A percentile compares a stretch with the other conserved stretches of the same genome.
Conservation (phyloP, 2,329 filamentous ascomycete species). For the Cordyceps fumosorosea region DNA sequence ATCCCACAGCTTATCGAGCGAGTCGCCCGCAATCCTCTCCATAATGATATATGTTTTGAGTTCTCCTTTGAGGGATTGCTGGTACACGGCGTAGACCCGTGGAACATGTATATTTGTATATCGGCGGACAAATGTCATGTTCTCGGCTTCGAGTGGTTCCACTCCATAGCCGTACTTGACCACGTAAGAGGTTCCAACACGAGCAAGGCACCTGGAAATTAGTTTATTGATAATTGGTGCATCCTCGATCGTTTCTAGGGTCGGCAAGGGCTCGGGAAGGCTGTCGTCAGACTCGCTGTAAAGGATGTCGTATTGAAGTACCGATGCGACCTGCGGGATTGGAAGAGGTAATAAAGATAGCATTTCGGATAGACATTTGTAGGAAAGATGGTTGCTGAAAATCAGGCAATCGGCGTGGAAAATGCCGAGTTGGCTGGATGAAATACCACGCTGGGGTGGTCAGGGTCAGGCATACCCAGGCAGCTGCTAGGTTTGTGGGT, state of each 20-base stretch:
- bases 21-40: constrained; percentile 11
- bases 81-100: constrained; percentile 14
- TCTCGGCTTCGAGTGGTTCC: constrained; percentile 13
- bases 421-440: no score
- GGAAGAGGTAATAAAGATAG: not conserved
- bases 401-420: no score
- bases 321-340: not conserved
- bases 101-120: constrained; percentile 10
- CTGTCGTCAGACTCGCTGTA: constrained; percentile 5
- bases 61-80: not conserved
- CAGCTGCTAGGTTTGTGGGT: no score
- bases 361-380: not conserved
- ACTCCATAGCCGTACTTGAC: constrained; percentile 14
- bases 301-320: constrained; percentile 3
- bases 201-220: not conserved
- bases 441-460: no score
- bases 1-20: constrained; percentile 14
- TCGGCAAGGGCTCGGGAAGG: constrained; percentile 14
- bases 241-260: constrained; percentile 11
- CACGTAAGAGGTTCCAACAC: constrained; percentile 7
- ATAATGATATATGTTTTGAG: constrained; percentile 16
- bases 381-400: no score
- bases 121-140: constrained; percentile 11
- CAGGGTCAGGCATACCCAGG: no score
- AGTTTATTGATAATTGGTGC: constrained; percentile 10